These are phyloP conservation scores for Pigoraptor vietnamica DNA, from an alignment of 78 protist species.

Conservation along the genomic window DNA sequence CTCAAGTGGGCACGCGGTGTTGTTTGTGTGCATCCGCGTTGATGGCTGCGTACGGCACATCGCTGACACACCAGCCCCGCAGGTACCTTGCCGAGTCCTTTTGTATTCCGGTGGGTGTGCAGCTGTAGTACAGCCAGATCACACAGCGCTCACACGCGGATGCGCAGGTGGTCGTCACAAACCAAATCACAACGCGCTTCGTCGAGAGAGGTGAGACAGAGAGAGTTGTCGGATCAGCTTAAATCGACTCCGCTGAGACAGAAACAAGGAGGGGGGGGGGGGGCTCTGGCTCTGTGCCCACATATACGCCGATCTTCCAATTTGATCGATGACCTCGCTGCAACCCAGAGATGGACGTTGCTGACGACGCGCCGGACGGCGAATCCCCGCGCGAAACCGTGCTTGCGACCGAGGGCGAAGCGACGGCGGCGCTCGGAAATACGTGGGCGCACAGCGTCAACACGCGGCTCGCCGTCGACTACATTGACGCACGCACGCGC, in stretches of 20 bases:
- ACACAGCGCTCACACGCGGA: too few species aligned
- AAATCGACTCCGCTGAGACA: too few species aligned
- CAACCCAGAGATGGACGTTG: neutral
- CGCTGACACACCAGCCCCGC: too few species aligned
- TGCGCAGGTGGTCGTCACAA: neutral
- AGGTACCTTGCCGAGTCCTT: neutral
- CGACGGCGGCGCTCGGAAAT: neutral
- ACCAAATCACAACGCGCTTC: neutral
- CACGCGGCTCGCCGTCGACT: neutral
- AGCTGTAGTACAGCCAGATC: neutral
- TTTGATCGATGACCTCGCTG: neutral
- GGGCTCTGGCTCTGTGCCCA: too few species aligned
- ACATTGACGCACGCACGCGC: neutral
- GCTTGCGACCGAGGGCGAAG: too few species aligned
- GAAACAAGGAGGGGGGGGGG: too few species aligned
- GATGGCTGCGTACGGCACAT: too few species aligned
- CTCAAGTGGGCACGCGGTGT: neutral
- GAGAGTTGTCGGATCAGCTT: too few species aligned
- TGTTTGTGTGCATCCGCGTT: too few species aligned
- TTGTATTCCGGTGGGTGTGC: neutral
- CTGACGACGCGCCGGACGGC: neutral
- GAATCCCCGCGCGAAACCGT: too few species aligned
- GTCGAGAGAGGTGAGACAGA: neutral
- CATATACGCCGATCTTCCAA: neutral
- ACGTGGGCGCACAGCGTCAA: slow-evolving; percentile 1